These are phyloP conservation scores for Misopates orontium DNA, from an alignment of 257 asterid species.

Conservation along the genomic window DNA sequence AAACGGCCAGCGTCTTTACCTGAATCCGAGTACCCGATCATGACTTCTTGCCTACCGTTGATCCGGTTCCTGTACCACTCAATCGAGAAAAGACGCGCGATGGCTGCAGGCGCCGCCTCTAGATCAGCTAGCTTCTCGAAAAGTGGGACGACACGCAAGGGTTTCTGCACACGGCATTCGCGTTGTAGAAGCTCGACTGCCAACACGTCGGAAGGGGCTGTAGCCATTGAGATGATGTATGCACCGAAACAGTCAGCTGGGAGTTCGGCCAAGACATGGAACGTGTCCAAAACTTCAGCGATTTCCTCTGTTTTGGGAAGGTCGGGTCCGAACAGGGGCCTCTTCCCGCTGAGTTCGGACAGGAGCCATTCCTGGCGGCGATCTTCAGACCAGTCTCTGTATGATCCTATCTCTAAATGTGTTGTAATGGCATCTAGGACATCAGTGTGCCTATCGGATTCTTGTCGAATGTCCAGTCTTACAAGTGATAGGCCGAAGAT, in stretches of 20 bases:
- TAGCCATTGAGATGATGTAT: slow-evolving; percentile 73
- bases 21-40: slow-evolving; percentile 77
- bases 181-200: slow-evolving; percentile 73
- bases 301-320: slow-evolving; percentile 68
- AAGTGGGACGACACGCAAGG: slow-evolving; percentile 60
- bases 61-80: slow-evolving; percentile 61
- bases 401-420: slow-evolving; percentile 57
- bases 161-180: slow-evolving; percentile 56
- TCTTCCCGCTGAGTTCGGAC: slow-evolving; percentile 58
- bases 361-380: slow-evolving; percentile 60
- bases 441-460: slow-evolving; percentile 64
- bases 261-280: slow-evolving; percentile 58
- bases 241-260: slow-evolving; percentile 71
- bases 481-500: slow-evolving; percentile 65
- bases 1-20: slow-evolving; percentile 73
- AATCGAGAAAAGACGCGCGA: slow-evolving; percentile 60
- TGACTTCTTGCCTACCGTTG: slow-evolving; percentile 66
- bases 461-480: slow-evolving; percentile 63
- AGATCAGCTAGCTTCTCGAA: slow-evolving; percentile 64
- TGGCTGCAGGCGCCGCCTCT: slow-evolving; percentile 63
- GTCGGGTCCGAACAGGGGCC: slow-evolving; percentile 64
- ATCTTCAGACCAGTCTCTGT: slow-evolving; percentile 57
- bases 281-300: slow-evolving; percentile 52
- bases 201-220: slow-evolving; percentile 59
- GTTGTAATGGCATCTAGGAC: slow-evolving; percentile 58